These are phyloP conservation scores for Lodderomyces theae DNA, from an alignment of 1,139 yeast species.

Conservation along the genomic window DNA sequence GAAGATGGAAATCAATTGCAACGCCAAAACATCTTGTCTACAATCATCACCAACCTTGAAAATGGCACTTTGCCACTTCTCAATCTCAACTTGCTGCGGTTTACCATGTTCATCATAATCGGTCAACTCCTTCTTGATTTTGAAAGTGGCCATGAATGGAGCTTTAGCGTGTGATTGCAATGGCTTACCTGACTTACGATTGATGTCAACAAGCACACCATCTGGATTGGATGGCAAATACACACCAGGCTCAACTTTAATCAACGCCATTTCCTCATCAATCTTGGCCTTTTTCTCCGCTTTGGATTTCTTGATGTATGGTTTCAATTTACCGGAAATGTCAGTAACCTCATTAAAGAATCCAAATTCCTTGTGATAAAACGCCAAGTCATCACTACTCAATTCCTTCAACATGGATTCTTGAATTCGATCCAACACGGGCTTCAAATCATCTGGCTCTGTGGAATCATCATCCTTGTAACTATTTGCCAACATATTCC, in stretches of 20 bases:
- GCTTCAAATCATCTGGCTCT: slow-evolving; percentile 80
- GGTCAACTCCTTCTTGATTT: slow-evolving; percentile 59
- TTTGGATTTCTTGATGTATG: slow-evolving; percentile 87
- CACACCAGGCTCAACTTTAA: slow-evolving; percentile 77
- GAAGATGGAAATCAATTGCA: slow-evolving; percentile 89
- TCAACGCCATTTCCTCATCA: slow-evolving; percentile 90
- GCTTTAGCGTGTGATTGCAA: slow-evolving; percentile 98
- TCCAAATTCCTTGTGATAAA: slow-evolving; percentile 79
- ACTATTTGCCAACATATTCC: slow-evolving; percentile 96
- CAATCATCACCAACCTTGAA: slow-evolving; percentile 99
- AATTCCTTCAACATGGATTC: slow-evolving; percentile 64
- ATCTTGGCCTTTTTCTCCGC: slow-evolving; percentile 96
- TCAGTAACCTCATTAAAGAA: slow-evolving; percentile 91
- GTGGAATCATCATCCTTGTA: slow-evolving; percentile 84
- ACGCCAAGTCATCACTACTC: slow-evolving; percentile 55
- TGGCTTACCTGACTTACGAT: slow-evolving; percentile 91
- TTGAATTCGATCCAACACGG: slow-evolving; percentile 73
- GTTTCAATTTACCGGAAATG: slow-evolving; percentile 91
- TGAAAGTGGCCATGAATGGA: slow-evolving; percentile 95
- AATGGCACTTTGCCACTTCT: slow-evolving; percentile 90
- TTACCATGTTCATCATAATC: slow-evolving; percentile 45
- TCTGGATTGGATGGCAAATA: slow-evolving; percentile 96
- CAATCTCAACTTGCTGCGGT: slow-evolving; percentile 35
- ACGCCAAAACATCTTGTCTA: slow-evolving; percentile 93
- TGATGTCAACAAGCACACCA: slow-evolving; percentile 88